Percentiles rank a stretch among this genome's conserved stretches.
Conservation (phyloP, 306 rosid species). For the Argentina anserina region DNA sequence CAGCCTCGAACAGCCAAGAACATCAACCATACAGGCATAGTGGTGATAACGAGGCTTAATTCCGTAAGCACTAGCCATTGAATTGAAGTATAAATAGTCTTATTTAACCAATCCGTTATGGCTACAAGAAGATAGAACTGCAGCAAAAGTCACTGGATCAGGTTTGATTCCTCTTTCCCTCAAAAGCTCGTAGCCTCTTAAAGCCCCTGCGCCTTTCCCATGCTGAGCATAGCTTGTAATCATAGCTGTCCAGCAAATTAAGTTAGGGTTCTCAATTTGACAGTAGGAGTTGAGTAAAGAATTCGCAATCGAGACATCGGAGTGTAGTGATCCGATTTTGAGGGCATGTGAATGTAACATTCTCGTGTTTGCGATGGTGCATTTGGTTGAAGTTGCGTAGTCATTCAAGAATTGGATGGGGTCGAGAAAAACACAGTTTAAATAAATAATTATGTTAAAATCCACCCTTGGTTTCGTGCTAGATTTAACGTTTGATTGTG, state of each 20-base stretch:
- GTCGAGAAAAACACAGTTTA: not conserved
- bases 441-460: too few relatives aligned
- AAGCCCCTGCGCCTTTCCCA: slow-evolving; percentile 68
- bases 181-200: slow-evolving; percentile 58
- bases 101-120: slow-evolving; percentile 70
- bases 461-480: too few relatives aligned
- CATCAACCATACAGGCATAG: slow-evolving; percentile 74
- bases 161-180: slow-evolving; percentile 63
- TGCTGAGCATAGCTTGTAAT: slow-evolving; percentile 74
- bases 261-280: slow-evolving; percentile 57
- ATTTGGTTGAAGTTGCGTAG: slow-evolving; percentile 27
- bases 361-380: slow-evolving; percentile 27
- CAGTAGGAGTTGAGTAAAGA: slow-evolving; percentile 37
- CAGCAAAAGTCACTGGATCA: slow-evolving; percentile 74
- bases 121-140: slow-evolving; percentile 68
- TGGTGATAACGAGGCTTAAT: slow-evolving; percentile 60
- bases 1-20: slow-evolving; percentile 72
- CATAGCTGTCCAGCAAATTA: slow-evolving; percentile 72
- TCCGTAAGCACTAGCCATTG: slow-evolving; percentile 51
- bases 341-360: slow-evolving; percentile 48
- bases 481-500: too few relatives aligned
- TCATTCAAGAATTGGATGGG: slow-evolving; percentile 37
- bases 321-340: slow-evolving; percentile 32
- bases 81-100: slow-evolving; percentile 58
- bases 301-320: slow-evolving; percentile 38